Conservation (phyloP, 1,139 yeast species). For the Lodderomyces parapsilosis region DNA sequence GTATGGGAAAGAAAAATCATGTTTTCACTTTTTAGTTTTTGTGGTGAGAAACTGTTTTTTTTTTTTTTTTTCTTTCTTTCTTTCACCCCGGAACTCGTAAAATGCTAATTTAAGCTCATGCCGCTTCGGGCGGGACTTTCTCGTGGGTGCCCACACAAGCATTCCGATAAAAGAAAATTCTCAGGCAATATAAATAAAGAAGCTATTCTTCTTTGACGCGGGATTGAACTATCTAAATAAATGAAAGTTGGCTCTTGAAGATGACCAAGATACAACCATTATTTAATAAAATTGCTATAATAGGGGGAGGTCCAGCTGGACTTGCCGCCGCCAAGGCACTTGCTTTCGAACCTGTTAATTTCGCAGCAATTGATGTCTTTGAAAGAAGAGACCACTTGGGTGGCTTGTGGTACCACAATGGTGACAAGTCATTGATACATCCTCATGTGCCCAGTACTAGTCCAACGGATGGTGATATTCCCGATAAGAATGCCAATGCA, state of each 20-base stretch:
- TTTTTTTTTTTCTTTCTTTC: too few species aligned
- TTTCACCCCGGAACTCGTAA: neutral
- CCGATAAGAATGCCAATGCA: slow-evolving; percentile 7
- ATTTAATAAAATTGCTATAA: slow-evolving; percentile 34
- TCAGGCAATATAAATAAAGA: too few species aligned
- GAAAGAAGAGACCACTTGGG: slow-evolving; percentile 45
- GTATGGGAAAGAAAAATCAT: neutral
- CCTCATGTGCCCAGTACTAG: slow-evolving; percentile 26
- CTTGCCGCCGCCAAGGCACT: slow-evolving; percentile 49
- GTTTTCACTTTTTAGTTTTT: neutral
- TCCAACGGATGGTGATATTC: slow-evolving; percentile 17
- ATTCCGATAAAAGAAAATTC: too few species aligned
- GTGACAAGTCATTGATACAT: slow-evolving; percentile 21
- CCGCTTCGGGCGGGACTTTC: neutral
- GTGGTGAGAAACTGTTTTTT: neutral
- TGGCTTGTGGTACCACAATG: slow-evolving; percentile 49
- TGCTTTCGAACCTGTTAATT: slow-evolving; percentile 34
- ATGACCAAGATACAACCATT: slow-evolving; percentile 18
- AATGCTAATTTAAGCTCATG: neutral
- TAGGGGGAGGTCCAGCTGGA: slow-evolving; percentile 56
- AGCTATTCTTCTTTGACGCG: too few species aligned
- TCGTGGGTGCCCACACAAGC: too few species aligned
- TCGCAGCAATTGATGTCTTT: slow-evolving; percentile 37
- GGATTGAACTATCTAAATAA: too few species aligned
- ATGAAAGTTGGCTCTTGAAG: neutral